These are phyloP conservation scores for Vachellia pachyceras DNA, from an alignment of 306 rosid genomes.

Conservation along the genomic window DNA sequence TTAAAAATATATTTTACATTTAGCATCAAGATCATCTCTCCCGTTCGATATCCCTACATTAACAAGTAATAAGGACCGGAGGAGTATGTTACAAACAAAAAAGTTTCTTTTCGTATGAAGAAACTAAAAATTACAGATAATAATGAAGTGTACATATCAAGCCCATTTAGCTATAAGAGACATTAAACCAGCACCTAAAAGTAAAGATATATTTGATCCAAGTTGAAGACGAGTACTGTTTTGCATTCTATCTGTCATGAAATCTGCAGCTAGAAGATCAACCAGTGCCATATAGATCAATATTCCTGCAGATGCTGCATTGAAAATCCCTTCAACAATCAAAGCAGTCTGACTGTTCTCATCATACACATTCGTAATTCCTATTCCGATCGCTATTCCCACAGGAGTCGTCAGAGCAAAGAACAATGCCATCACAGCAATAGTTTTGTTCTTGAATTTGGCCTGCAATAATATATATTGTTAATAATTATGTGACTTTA, in stretches of 20 bases:
- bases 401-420: neutral
- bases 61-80: too few relatives aligned
- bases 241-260: constrained; percentile 51
- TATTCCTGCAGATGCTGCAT: neutral
- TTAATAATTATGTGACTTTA: neutral
- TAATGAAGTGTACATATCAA: neutral
- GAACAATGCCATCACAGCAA: neutral
- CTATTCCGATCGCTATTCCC: neutral
- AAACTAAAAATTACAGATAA: neutral
- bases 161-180: constrained; percentile 56
- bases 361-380: neutral
- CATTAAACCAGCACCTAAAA: constrained; percentile 57
- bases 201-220: constrained; percentile 34
- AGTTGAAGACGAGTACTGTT: constrained; percentile 30
- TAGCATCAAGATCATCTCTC: too few relatives aligned
- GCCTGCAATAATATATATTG: neutral
- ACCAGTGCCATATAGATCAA: neutral
- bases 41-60: too few relatives aligned
- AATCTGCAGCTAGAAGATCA: constrained; percentile 45
- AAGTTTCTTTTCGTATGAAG: too few relatives aligned
- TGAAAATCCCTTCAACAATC: neutral
- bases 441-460: neutral
- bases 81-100: too few relatives aligned
- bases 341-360: neutral
- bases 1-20: too few relatives aligned